Evolutionary conservation across 208 protist species (phyloP), one percentile per base, ranked within the genome.

Genomic region (Endotrypanum monterogeii): DNA sequence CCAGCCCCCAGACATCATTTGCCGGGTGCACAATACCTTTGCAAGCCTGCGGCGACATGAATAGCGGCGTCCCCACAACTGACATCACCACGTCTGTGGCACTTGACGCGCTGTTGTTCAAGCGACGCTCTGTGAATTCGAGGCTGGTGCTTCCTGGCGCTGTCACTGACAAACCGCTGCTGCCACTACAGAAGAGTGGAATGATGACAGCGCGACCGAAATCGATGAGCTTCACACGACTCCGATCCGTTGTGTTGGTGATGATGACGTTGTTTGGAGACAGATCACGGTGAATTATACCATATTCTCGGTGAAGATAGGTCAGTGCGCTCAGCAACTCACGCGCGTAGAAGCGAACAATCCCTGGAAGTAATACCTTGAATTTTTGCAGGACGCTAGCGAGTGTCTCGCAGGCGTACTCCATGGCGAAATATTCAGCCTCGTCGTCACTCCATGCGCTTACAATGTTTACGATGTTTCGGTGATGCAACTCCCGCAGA

Each of bases 1-100:
- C 89, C 14, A 96, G 75, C 62, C 76, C 80, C 92, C 92, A 96
- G n/a, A 96, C 82, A 71, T 96, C 92, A 65, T 87, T 93, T 30
- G 83, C 80, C 4, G 74, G 76, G 65, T 91, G 74, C 57, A 89
- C 82, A 25, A 87, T 52, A 28, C 90, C 92, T 20, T 67, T 55
- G 56, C 88, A 93, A 4, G 90, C 89, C 75, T 96, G 81, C 28
- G 92, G 92, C 0, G 92, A 92, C 88, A 96, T 94, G 71, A 88
- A 96, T 25, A 89, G 46, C 4, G 92, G 89, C 1, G 89, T 94
- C 37, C 92, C 92, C 37, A 87, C 87, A 0, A 91, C 78, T 2
- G 70, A 30, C 23, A 50, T 50, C 9, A 52, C 32, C 1, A 65
- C 37, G 28, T 35, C 57, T 1, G 46, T 30, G 50, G 1, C 52